phyloP scores from a whole-genome alignment of 805 yeast genomes.

The Wickerhamomyces bisporus region DNA sequence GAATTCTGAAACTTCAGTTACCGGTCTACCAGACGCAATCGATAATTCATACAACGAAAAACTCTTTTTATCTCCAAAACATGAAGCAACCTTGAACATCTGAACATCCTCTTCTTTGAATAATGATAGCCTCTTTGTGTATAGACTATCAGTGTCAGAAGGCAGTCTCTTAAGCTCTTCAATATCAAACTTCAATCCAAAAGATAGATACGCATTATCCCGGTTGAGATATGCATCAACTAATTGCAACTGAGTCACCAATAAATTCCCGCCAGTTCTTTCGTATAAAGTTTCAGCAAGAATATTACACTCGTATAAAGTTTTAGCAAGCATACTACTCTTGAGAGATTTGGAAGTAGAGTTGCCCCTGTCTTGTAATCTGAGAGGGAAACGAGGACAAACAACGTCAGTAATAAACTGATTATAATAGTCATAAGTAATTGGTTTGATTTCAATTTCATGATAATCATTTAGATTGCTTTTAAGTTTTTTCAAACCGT shows the following conservation, averaged over 20 bases:
- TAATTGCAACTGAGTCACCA: conserved; percentile 11
- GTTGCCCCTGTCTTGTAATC: neutral
- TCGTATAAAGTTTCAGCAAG: conserved; percentile 16
- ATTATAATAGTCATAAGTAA: conserved; percentile 4
- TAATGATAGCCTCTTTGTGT: conserved; percentile 14
- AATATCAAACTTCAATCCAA: conserved; percentile 19
- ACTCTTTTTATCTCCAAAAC: conserved; percentile 31
- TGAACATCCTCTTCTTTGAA: conserved; percentile 20
- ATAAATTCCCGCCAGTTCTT: conserved; percentile 21
- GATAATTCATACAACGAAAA: conserved; percentile 33
- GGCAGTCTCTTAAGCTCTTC: conserved; percentile 8
- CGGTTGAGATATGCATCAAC: conserved; percentile 8
- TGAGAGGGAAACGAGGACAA: conserved; percentile 2
- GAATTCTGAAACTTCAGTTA: conserved; percentile 28
- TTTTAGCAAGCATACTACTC: too few relatives aligned
- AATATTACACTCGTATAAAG: too few relatives aligned
- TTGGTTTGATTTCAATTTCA: conserved; percentile 16
- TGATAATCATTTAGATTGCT: conserved; percentile 15
- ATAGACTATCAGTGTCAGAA: conserved; percentile 11
- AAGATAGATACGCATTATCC: conserved; percentile 7
- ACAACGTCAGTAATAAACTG: conserved; percentile 6
- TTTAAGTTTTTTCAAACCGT: conserved; percentile 12
- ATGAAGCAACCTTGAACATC: conserved; percentile 36
- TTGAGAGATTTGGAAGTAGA: too few relatives aligned
- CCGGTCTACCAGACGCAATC: conserved; percentile 31